Evolutionary conservation across 192 early-diverging fungal genomes (phyloP).

Genomic region (Kickxella alabastrina): DNA sequence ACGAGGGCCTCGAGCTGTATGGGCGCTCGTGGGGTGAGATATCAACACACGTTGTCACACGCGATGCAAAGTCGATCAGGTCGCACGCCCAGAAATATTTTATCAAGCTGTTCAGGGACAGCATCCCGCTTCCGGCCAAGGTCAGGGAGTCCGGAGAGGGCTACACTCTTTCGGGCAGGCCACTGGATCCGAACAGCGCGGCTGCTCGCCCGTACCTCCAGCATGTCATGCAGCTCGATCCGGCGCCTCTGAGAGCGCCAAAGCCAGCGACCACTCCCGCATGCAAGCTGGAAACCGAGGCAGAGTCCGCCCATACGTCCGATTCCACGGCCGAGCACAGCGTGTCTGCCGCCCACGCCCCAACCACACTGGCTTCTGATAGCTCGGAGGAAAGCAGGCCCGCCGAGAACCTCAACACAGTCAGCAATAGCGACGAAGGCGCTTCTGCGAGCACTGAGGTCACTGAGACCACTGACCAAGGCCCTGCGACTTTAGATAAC

Average conservation of each 20-base stretch:
- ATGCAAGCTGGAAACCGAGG: background rate
- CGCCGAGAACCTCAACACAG: background rate
- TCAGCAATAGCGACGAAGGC: background rate
- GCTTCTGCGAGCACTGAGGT: background rate
- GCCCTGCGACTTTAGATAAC: no score
- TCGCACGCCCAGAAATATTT: slow-evolving; percentile 92
- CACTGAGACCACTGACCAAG: background rate
- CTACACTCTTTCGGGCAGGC: slow-evolving; percentile 77
- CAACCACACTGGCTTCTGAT: background rate
- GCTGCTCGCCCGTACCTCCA: slow-evolving; percentile 77
- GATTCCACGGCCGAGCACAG: background rate
- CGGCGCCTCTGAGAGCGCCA: slow-evolving; percentile 7
- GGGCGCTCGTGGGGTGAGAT: slow-evolving; percentile 83
- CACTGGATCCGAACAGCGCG: slow-evolving; percentile 85
- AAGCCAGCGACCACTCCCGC: background rate
- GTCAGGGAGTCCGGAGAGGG: slow-evolving; percentile 68
- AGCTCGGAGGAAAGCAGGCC: background rate
- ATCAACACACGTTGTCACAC: slow-evolving; percentile 67
- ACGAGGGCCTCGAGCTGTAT: slow-evolving; percentile 72
- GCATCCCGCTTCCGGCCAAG: slow-evolving; percentile 75
- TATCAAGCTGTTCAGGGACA: slow-evolving; percentile 84
- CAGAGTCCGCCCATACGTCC: background rate
- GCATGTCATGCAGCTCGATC: slow-evolving; percentile 49
- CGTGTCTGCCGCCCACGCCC: background rate
- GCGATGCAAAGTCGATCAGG: slow-evolving; percentile 79